Evolutionary conservation across 1,284 basidiomycete genomes (phyloP).

Genomic region (Naganishia albida): DNA sequence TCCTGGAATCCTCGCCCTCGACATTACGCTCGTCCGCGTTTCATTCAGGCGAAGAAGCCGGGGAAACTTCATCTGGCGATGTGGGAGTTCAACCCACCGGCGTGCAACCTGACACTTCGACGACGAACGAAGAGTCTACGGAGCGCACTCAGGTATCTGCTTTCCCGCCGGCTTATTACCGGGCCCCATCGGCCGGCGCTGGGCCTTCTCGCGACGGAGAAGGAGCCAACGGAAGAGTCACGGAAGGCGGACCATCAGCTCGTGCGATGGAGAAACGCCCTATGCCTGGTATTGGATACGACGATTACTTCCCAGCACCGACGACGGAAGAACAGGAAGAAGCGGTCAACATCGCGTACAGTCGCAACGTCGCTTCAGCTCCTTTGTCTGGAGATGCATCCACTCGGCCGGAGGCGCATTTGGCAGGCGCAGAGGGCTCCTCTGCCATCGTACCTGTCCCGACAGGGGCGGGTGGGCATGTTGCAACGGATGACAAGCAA

Average conservation of each 20-base stretch:
- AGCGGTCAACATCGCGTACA: constrained; percentile 48
- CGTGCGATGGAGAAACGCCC: constrained; percentile 44
- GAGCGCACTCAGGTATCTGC: constrained; percentile 2
- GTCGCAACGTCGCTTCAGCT: constrained; percentile 28
- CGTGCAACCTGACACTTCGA: too few relatives aligned
- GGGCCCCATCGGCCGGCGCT: constrained; percentile 27
- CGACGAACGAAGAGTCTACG: too few relatives aligned
- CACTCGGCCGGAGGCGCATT: too few relatives aligned
- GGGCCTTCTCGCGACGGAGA: neutral
- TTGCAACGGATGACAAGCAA: constrained; percentile 54
- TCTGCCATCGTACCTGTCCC: neutral
- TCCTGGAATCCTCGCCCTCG: neutral
- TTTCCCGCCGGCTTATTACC: constrained; percentile 32
- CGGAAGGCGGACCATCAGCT: constrained; percentile 7
- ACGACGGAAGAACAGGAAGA: constrained; percentile 49
- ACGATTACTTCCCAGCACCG: constrained; percentile 52
- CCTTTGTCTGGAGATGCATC: neutral
- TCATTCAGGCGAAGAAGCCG: too few relatives aligned
- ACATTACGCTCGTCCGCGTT: too few relatives aligned
- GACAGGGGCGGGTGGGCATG: constrained; percentile 37
- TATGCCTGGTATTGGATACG: constrained; percentile 35
- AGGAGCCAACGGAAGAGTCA: neutral
- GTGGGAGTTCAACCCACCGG: too few relatives aligned
- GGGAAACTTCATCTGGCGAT: too few relatives aligned
- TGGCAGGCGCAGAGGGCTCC: neutral